Evolutionary conservation across 2,329 filamentous ascomycete genomes (phyloP).

Genomic region (Immersiporthe knoxdaviesiana): DNA sequence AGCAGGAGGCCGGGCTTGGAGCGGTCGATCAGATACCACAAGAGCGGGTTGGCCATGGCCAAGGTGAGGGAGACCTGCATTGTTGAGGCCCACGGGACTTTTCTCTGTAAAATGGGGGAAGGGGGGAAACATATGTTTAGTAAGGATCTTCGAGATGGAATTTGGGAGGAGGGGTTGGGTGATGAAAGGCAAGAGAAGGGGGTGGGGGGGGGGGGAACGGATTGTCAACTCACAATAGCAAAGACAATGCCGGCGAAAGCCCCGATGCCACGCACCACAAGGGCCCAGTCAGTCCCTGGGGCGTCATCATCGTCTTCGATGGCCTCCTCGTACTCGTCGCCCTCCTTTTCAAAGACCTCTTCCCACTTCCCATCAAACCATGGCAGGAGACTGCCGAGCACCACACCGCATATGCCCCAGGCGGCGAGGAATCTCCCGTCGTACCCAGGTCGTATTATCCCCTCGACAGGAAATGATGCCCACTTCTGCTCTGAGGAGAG

Average conservation of each 20-base stretch:
- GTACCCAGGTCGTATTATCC: constrained; percentile 46
- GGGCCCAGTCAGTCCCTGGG: constrained; percentile 71
- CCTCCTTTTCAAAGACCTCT: constrained; percentile 45
- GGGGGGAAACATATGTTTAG: constrained; percentile 3
- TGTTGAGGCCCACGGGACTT: constrained; percentile 90
- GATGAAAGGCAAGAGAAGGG: not conserved
- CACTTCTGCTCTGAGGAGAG: constrained; percentile 72
- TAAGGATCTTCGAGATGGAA: not conserved
- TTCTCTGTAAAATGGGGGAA: constrained; percentile 73
- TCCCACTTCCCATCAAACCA: constrained; percentile 82
- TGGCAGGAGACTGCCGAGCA: constrained; percentile 78
- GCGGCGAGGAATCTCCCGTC: constrained; percentile 72
- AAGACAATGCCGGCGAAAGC: constrained; percentile 65
- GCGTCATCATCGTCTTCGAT: constrained; percentile 37
- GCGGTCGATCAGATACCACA: constrained; percentile 96
- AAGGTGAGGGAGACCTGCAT: constrained; percentile 91
- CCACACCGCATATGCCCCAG: constrained; percentile 82
- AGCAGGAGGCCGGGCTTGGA: constrained; percentile 83
- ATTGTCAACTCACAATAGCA: constrained; percentile 70
- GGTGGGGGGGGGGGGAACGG: no score
- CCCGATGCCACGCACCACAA: constrained; percentile 61
- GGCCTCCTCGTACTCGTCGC: constrained; percentile 37
- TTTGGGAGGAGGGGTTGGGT: not conserved
- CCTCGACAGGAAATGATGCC: constrained; percentile 61
- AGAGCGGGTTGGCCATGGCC: constrained; percentile 84